Evolutionary conservation across 176 grass and related monocot genomes (phyloP).

Genomic region (maize (Zea mays)): Zm-B73-REFERENCE-NAM-5.0 NC_050105.1:66727001-66727500

Average conservation of each 20-base stretch:
- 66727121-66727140: not conserved
- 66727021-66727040: conserved; percentile 72
- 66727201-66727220: not conserved
- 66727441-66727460: no score
- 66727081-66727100: conserved; percentile 73
- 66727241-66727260: not conserved
- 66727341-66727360: no score
- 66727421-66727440: no score
- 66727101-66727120: conserved; percentile 4
- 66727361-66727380: no score
- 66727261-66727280: not conserved
- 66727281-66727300: no score
- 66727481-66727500: no score
- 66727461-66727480: no score
- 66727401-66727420: no score
- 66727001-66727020: conserved; percentile 62
- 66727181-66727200: not conserved
- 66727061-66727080: conserved; percentile 76
- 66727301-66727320: no score
- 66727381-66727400: no score
- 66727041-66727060: conserved; percentile 65
- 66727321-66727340: no score
- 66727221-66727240: not conserved
- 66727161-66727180: not conserved
- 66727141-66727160: not conserved